phyloP scores from a whole-genome alignment of 2,329 filamentous ascomycete species.

The Pseudocercospora fuligena region DNA sequence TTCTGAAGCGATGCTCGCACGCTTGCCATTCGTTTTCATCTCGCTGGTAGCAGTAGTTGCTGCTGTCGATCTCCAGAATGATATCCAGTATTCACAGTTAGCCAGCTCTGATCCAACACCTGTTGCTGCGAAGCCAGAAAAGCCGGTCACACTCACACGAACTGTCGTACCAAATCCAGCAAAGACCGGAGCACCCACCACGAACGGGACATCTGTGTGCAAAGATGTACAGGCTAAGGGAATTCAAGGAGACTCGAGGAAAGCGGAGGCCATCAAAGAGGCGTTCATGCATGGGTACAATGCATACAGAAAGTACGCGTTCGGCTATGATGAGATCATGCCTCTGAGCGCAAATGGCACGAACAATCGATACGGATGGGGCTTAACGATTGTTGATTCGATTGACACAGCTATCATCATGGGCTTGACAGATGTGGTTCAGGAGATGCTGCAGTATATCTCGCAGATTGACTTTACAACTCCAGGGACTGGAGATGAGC shows the following conservation, averaged over 20 bases:
- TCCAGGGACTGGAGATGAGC: slow-evolving; percentile 40
- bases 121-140: slow-evolving; percentile 8
- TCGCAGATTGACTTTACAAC: slow-evolving; percentile 35
- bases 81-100: slow-evolving; percentile 1
- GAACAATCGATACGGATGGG: slow-evolving; percentile 33
- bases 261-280: slow-evolving; percentile 26
- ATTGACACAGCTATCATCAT: slow-evolving; percentile 36
- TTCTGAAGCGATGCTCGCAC: slow-evolving; percentile 18
- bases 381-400: slow-evolving; percentile 33
- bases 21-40: slow-evolving; percentile 13
- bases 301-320: slow-evolving; percentile 27
- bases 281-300: slow-evolving; percentile 27
- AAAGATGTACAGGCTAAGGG: slow-evolving; percentile 24
- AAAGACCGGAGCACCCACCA: neutral
- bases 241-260: slow-evolving; percentile 6
- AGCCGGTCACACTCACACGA: slow-evolving; percentile 8
- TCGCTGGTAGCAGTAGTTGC: neutral
- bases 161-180: slow-evolving; percentile 2
- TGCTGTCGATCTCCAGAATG: slow-evolving; percentile 5
- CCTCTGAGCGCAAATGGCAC: slow-evolving; percentile 23
- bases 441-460: slow-evolving; percentile 31
- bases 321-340: slow-evolving; percentile 42
- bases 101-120: neutral
- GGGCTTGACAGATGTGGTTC: slow-evolving; percentile 30
- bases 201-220: slow-evolving; percentile 12